A percentile compares a stretch with the other conserved stretches of the same genome.
phyloP scores from a whole-genome alignment of 2,329 filamentous ascomycete species.

The Septoria linicola region DNA sequence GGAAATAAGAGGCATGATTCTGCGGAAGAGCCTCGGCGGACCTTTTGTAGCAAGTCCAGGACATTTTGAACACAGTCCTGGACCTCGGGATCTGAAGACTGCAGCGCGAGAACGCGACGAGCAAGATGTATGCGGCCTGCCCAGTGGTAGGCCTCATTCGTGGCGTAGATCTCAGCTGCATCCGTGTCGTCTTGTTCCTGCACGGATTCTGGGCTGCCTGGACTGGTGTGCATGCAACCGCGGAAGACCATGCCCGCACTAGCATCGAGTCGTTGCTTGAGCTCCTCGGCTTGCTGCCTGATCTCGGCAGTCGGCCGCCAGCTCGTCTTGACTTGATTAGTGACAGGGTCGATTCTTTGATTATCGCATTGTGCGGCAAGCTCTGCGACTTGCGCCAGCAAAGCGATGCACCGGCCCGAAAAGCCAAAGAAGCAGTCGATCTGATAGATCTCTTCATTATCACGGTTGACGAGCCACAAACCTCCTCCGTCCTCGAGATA shows the following conservation, averaged over 20 bases:
- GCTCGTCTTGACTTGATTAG: slow-evolving; percentile 48
- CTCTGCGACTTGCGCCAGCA: slow-evolving; percentile 70
- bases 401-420: slow-evolving; percentile 67
- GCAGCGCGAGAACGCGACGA: slow-evolving; percentile 67
- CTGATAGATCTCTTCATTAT: slow-evolving; percentile 49
- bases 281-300: slow-evolving; percentile 56
- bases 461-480: slow-evolving; percentile 38
- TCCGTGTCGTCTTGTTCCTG: slow-evolving; percentile 52
- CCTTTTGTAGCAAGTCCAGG: slow-evolving; percentile 59
- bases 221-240: slow-evolving; percentile 46
- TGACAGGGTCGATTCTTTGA: slow-evolving; percentile 58
- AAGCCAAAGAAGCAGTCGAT: slow-evolving; percentile 83
- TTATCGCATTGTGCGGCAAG: slow-evolving; percentile 68
- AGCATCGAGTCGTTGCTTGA: slow-evolving; percentile 62
- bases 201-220: slow-evolving; percentile 37
- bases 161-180: slow-evolving; percentile 64
- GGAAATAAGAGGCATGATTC: slow-evolving; percentile 77
- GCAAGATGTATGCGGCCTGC: slow-evolving; percentile 74
- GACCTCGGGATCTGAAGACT: slow-evolving; percentile 58
- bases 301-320: slow-evolving; percentile 61
- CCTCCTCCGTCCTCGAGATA: slow-evolving; percentile 42
- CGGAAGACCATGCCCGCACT: slow-evolving; percentile 47
- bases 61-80: slow-evolving; percentile 64
- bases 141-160: slow-evolving; percentile 77
- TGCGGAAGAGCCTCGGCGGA: slow-evolving; percentile 66